Evolutionary conservation across 371 early-diverging fungal species (phyloP).

Genomic region (Mortierella sp.): DNA sequence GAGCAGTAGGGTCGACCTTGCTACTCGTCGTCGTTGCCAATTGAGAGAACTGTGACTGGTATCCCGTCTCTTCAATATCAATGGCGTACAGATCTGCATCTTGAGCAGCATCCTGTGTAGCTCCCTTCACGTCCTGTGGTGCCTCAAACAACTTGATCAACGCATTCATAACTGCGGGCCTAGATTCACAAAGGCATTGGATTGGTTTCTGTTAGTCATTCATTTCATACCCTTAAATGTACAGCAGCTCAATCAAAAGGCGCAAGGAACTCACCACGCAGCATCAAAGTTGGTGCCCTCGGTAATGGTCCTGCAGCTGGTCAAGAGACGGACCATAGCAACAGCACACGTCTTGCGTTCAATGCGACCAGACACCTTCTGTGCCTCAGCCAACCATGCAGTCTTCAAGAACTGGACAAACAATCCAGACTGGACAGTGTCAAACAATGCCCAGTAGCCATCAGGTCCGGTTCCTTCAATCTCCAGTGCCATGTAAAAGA

Average conservation of each 20-base stretch:
- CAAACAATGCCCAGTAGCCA: slow-evolving; percentile 78
- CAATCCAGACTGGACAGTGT: slow-evolving; percentile 84
- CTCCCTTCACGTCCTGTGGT: slow-evolving; percentile 64
- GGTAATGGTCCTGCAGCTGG: slow-evolving; percentile 65
- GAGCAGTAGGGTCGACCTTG: slow-evolving; percentile 63
- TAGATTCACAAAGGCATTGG: slow-evolving; percentile 15
- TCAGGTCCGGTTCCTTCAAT: slow-evolving; percentile 74
- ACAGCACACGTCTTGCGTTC: slow-evolving; percentile 83
- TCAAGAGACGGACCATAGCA: slow-evolving; percentile 77
- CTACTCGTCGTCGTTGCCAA: slow-evolving; percentile 70
- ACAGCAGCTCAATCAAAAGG: background rate
- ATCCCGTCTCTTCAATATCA: slow-evolving; percentile 83
- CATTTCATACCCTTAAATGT: background rate
- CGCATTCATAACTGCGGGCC: slow-evolving; percentile 65
- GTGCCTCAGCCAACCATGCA: slow-evolving; percentile 80
- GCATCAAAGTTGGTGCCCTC: slow-evolving; percentile 64
- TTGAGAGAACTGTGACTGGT: slow-evolving; percentile 83
- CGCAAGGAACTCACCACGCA: slow-evolving; percentile 58
- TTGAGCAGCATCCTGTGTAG: slow-evolving; percentile 61
- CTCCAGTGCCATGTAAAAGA: slow-evolving; percentile 76
- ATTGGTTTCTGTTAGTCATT: no score
- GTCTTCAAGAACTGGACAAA: slow-evolving; percentile 80
- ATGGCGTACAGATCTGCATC: slow-evolving; percentile 80
- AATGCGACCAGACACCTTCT: slow-evolving; percentile 70
- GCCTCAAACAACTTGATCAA: slow-evolving; percentile 68